Evolutionary conservation across 2,329 filamentous ascomycete species (phyloP).

Genomic region (Rhynchosporium agropyri): DNA sequence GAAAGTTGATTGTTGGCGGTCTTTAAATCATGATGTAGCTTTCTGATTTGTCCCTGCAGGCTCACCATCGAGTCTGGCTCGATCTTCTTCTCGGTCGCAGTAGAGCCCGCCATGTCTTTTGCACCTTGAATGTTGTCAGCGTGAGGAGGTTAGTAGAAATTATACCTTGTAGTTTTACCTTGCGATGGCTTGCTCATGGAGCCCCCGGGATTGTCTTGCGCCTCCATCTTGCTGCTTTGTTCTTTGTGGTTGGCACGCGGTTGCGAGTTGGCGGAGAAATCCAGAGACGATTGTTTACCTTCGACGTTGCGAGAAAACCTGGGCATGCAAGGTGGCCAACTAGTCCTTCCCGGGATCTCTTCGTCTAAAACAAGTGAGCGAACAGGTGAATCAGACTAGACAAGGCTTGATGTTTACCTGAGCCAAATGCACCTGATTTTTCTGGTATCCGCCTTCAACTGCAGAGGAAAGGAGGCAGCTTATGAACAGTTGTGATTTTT

Average conservation of each 20-base stretch:
- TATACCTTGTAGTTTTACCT: background rate
- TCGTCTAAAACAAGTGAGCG: background rate
- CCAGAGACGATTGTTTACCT: background rate
- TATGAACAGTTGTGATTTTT: no score
- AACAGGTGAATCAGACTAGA: background rate
- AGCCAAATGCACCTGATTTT: no score
- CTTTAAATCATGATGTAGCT: constrained; percentile 8
- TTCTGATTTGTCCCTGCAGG: background rate
- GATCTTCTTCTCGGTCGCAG: background rate
- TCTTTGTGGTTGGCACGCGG: background rate
- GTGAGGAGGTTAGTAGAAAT: background rate
- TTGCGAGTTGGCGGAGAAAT: background rate
- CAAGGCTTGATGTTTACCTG: no score
- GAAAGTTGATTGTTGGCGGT: constrained; percentile 13
- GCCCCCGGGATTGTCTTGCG: background rate
- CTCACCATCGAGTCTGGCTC: background rate
- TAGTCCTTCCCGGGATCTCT: background rate
- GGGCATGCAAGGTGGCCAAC: background rate
- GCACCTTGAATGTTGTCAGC: background rate
- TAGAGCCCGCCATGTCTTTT: background rate
- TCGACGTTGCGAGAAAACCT: background rate
- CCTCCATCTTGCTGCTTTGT: background rate
- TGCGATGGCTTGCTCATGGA: background rate
- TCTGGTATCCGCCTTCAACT: no score
- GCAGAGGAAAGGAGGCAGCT: no score